Conservation (phyloP, 352 stramenopile species). For the Globisporangium megalacanthum region DNA sequence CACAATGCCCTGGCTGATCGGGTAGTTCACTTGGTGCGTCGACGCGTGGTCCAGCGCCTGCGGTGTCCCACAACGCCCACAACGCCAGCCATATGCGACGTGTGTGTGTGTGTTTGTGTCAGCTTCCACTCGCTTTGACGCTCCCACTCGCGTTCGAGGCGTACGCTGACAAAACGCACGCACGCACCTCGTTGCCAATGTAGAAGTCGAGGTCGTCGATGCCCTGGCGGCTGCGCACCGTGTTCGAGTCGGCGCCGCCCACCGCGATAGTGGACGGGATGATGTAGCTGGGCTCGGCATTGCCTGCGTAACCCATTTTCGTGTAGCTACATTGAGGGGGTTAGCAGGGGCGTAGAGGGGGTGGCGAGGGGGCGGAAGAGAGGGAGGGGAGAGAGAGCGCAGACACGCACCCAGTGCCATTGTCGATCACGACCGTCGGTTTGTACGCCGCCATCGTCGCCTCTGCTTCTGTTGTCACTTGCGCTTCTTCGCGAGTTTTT, state of each 20-base stretch:
- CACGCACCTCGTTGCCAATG: conserved; percentile 85
- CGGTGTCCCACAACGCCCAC: neutral
- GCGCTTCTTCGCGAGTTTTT: conserved; percentile 4
- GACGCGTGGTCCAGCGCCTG: conserved; percentile 79
- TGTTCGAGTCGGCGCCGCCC: conserved; percentile 50
- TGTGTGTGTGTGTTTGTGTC: too few relatives aligned
- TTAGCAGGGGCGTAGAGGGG: neutral
- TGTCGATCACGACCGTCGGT: conserved; percentile 95
- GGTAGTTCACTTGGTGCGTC: conserved; percentile 91
- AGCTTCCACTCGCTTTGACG: too few relatives aligned
- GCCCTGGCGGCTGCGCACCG: conserved; percentile 81
- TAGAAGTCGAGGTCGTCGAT: conserved; percentile 96
- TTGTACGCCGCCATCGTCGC: conserved; percentile 61
- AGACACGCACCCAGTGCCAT: conserved; percentile 89
- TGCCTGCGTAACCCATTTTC: conserved; percentile 95
- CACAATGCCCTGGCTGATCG: conserved; percentile 86
- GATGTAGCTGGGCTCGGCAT: conserved; percentile 93
- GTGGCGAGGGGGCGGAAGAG: conserved; percentile 1
- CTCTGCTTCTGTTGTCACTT: conserved; percentile 2
- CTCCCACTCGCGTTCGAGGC: too few relatives aligned
- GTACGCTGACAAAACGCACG: neutral
- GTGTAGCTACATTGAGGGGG: conserved; percentile 75
- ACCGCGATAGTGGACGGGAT: conserved; percentile 93
- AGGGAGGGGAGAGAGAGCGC: neutral
- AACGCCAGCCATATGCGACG: neutral